Evolutionary conservation across 805 yeast genomes (phyloP), one percentile per base, ranked within the genome.

Genomic region (Kluyveromyces lactis): DNA sequence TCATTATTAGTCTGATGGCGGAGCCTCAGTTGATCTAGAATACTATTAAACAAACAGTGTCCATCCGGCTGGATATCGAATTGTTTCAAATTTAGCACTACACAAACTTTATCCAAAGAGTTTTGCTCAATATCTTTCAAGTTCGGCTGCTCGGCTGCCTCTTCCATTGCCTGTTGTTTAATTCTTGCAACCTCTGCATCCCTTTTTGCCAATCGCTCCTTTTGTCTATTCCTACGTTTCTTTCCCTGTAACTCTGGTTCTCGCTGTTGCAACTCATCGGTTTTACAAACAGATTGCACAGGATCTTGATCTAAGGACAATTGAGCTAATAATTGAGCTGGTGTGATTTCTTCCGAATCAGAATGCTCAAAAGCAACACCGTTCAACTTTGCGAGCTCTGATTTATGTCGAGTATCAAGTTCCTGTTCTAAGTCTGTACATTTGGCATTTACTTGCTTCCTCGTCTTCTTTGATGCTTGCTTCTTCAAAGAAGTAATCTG

Each of bases 51-150:
- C 24, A 90, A 64, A 68, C 98, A 92, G 58, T 90, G 90, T 0
- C 97, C 98, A 59, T 90, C 97, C 0, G 97, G 95, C 43, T 71
- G 67, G 34, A 87, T 83, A 48, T 87, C 95, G 44, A 69, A 62
- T 47, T 80, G 78, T 16, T 46, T 53, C n/a, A 86, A 63, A 4
- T 69, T 63, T 24, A 71, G 65, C 18, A 71, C 40, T 2, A 54
- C 48, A 44, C 92, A 74, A 19, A 81, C 53, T 27, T 66, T 66
- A 15, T 67, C 68, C 56, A 90, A 69, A 36, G 78, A 75, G 11
- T 77, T 82, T 42, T 77, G 69, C 63, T 90, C 97, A 16, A 82
- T 74, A 36, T 73, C 72, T 26, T 87, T 68, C 48, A 77, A 66
- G 56, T 90, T 86, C 0, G 87, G 82, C 45, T 72, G 71, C 12